A percentile compares a stretch with the other conserved stretches of the same genome.
phyloP scores from a whole-genome alignment of 2,329 filamentous ascomycete genomes.

The Sphaerostilbella broomeana region DNA sequence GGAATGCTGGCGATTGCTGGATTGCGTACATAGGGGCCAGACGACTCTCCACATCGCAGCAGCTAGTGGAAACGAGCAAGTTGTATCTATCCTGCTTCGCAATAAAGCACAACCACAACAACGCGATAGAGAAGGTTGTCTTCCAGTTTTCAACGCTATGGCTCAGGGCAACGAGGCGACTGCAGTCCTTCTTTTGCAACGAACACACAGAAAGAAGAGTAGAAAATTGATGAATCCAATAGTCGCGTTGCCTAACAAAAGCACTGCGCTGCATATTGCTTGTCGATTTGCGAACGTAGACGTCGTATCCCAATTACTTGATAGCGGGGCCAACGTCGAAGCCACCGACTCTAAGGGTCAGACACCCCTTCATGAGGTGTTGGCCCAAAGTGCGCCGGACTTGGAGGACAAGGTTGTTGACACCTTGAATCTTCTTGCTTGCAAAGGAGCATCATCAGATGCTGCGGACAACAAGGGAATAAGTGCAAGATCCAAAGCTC shows the following conservation, averaged over 20 bases:
- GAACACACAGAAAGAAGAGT: neutral
- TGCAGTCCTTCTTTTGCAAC: neutral
- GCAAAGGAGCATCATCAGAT: constrained; percentile 1
- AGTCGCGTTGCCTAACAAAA: neutral
- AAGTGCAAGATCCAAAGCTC: neutral
- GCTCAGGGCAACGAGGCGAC: constrained; percentile 4
- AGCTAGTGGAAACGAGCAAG: constrained; percentile 1
- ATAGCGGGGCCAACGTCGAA: constrained; percentile 1
- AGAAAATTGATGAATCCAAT: neutral
- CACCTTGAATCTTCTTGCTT: neutral
- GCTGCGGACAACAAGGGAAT: neutral
- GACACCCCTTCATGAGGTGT: constrained; percentile 11
- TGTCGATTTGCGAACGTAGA: constrained; percentile 8
- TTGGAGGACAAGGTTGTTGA: constrained; percentile 1
- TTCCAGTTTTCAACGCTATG: constrained; percentile 8
- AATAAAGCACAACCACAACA: neutral
- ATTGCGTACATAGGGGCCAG: constrained; percentile 5
- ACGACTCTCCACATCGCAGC: constrained; percentile 9
- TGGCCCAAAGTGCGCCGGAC: constrained; percentile 2
- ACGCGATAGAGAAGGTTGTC: constrained; percentile 7
- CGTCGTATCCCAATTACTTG: constrained; percentile 1
- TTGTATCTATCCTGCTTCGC: constrained; percentile 1
- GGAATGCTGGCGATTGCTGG: constrained; percentile 10
- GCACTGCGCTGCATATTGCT: constrained; percentile 11
- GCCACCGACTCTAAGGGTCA: constrained; percentile 2